Evolutionary conservation across 768 basidiomycete genomes (phyloP).

Genomic region (Pleurotus pulmonarius): DNA sequence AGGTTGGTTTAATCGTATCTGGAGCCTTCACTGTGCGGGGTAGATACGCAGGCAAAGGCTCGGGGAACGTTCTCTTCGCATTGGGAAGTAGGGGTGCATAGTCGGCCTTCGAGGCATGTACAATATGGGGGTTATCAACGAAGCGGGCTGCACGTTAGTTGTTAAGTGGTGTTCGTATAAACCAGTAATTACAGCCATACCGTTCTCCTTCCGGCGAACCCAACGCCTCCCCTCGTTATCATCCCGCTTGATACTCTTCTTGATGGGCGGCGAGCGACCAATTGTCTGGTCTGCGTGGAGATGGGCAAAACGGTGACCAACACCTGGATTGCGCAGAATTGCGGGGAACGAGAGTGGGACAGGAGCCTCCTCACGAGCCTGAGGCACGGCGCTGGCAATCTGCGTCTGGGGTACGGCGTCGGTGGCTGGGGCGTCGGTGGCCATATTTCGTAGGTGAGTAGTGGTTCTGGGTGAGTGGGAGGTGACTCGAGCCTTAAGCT

Average conservation of each 20-base stretch:
- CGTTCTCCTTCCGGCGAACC: conserved; percentile 73
- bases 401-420: neutral
- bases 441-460: too few species aligned
- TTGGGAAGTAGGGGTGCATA: conserved; percentile 40
- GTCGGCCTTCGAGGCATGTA: conserved; percentile 58
- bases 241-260: conserved; percentile 42
- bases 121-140: conserved; percentile 68
- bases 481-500: too few species aligned
- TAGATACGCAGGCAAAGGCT: conserved; percentile 69
- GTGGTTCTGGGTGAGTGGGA: too few species aligned
- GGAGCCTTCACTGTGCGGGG: conserved; percentile 57
- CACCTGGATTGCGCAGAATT: conserved; percentile 55
- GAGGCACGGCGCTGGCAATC: neutral
- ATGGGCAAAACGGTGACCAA: conserved; percentile 52
- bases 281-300: conserved; percentile 26
- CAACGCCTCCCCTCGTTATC: conserved; percentile 78
- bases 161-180: neutral
- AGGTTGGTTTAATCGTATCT: conserved; percentile 30
- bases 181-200: conserved; percentile 31
- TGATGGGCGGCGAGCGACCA: conserved; percentile 18
- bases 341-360: conserved; percentile 71
- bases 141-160: conserved; percentile 52
- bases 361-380: conserved; percentile 17
- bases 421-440: too few species aligned
- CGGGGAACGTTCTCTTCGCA: conserved; percentile 62